Conservation (phyloP, 1,284 basidiomycete species). For the Wolfiporia cocos region DNA sequence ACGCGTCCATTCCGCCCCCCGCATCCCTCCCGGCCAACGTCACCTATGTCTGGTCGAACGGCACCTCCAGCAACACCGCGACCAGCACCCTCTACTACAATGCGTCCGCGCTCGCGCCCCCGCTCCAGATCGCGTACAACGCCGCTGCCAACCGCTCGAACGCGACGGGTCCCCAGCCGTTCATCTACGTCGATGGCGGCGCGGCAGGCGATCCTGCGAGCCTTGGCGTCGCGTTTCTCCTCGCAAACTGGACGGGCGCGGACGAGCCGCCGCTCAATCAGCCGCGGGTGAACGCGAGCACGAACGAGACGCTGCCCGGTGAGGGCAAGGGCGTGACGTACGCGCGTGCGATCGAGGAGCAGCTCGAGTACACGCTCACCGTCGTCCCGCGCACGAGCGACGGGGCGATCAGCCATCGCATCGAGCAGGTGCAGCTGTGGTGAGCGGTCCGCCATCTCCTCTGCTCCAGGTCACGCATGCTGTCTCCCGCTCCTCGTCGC, state of each 20-base stretch:
- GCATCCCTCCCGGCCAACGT: too few species aligned
- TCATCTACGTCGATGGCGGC: constrained; percentile 43
- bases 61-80: too few species aligned
- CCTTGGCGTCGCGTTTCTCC: constrained; percentile 72
- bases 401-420: constrained; percentile 81
- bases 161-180: constrained; percentile 40
- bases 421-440: constrained; percentile 65
- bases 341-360: constrained; percentile 57
- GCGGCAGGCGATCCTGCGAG: constrained; percentile 80
- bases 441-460: constrained; percentile 30
- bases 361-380: constrained; percentile 68
- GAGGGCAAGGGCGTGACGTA: constrained; percentile 43
- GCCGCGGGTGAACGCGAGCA: not conserved
- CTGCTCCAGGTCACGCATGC: too few species aligned
- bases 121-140: constrained; percentile 51
- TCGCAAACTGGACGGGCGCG: constrained; percentile 69
- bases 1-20: constrained; percentile 26
- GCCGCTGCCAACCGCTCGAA: constrained; percentile 43
- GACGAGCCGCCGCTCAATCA: constrained; percentile 13
- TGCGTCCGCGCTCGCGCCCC: constrained; percentile 33
- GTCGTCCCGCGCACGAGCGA: constrained; percentile 62
- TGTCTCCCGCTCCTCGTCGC: too few species aligned
- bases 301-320: not conserved
- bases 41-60: too few species aligned
- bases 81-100: constrained; percentile 12